Percentiles rank a stretch among this genome's conserved stretches.
phyloP scores from a whole-genome alignment of 176 grass and related monocot genomes.

The Oryza longistaminata region DNA sequence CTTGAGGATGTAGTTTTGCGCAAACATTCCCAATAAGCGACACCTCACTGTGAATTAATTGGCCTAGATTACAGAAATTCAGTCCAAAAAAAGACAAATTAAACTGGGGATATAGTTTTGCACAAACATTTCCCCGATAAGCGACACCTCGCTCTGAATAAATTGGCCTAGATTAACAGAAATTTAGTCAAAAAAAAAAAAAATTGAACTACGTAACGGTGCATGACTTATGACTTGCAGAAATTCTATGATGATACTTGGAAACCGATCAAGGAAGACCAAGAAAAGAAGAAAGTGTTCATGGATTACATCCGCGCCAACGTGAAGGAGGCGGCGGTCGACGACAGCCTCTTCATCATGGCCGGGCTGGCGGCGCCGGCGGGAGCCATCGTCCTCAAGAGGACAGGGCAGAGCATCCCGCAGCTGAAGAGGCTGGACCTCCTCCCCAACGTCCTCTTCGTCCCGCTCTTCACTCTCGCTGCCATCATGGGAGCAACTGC shows the following conservation, averaged over 20 bases:
- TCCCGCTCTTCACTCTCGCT: conserved; percentile 47
- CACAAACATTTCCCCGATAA: background rate
- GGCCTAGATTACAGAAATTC: background rate
- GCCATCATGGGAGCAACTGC: conserved; percentile 42
- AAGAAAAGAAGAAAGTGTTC: background rate
- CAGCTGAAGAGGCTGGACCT: conserved; percentile 62
- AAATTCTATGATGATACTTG: rapidly evolving
- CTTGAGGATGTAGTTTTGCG: background rate
- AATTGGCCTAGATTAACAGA: background rate
- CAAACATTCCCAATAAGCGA: background rate
- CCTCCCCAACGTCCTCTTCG: conserved; percentile 68
- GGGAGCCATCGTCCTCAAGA: conserved; percentile 50
- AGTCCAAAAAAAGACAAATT: background rate
- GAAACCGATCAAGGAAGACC: rapidly evolving
- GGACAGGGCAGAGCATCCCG: conserved; percentile 35
- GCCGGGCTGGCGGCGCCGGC: conserved; percentile 36
- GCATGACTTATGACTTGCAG: conserved; percentile 28
- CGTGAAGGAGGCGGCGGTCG: background rate
- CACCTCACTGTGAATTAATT: background rate
- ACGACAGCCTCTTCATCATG: conserved; percentile 38
- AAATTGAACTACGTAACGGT: background rate
- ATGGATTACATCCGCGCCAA: rapidly evolving
- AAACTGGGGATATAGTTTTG: background rate
- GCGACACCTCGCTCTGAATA: background rate
- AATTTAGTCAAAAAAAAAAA: background rate